phyloP scores from a whole-genome alignment of 1,284 basidiomycete genomes.

The Apiotrichum brassicae region DNA sequence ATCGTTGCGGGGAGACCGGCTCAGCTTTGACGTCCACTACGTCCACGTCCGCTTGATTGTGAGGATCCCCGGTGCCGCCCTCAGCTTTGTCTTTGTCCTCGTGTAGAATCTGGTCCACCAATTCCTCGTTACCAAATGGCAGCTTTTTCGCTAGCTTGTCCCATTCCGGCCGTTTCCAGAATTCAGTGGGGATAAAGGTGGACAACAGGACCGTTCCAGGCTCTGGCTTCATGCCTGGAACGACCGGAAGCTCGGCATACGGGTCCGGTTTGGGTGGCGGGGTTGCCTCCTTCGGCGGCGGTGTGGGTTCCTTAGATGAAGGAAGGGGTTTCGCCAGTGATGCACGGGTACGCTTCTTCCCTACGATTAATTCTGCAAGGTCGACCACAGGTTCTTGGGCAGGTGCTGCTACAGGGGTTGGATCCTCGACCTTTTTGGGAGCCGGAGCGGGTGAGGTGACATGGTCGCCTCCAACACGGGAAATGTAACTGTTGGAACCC shows the following conservation, averaged over 20 bases:
- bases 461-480: slow-evolving; percentile 35
- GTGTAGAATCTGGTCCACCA: slow-evolving; percentile 14
- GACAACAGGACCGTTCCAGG: slow-evolving; percentile 35
- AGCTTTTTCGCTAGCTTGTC: slow-evolving; percentile 20
- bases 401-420: background rate
- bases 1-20: slow-evolving; percentile 4
- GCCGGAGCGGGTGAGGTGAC: slow-evolving; percentile 21
- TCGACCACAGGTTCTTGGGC: background rate
- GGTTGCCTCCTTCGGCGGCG: slow-evolving; percentile 6
- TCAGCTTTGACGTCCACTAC: background rate
- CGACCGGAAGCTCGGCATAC: slow-evolving; percentile 16
- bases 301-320: slow-evolving; percentile 4
- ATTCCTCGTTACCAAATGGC: slow-evolving; percentile 32
- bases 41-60: background rate
- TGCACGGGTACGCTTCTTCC: slow-evolving; percentile 17
- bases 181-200: slow-evolving; percentile 25
- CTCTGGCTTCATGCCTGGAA: slow-evolving; percentile 25
- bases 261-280: slow-evolving; percentile 8
- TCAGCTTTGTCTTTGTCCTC: background rate
- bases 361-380: background rate
- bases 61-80: background rate
- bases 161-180: slow-evolving; percentile 35
- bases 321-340: slow-evolving; percentile 11
- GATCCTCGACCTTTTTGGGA: background rate
- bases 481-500: slow-evolving; percentile 32